Conservation (phyloP, 2,329 filamentous ascomycete genomes). For the Sporothrix schenckii region DNA sequence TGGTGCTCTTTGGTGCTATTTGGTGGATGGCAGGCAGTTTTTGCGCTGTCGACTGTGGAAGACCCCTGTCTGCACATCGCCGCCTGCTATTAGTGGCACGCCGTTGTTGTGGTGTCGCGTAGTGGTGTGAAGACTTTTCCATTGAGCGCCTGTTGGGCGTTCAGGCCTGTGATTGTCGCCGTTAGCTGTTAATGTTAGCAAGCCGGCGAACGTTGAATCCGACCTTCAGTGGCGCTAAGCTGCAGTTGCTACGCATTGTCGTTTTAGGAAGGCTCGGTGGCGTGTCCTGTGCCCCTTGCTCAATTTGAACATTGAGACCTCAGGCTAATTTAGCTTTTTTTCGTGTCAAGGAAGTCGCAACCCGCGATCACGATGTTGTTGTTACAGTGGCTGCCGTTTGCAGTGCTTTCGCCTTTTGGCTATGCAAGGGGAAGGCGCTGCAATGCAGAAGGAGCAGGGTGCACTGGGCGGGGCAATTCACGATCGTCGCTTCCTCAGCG, state of each 20-base stretch:
- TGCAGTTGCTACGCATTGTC: background rate
- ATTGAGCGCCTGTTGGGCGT: background rate
- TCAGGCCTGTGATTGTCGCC: background rate
- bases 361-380: background rate
- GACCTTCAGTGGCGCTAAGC: slow-evolving; percentile 4
- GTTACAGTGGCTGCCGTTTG: background rate
- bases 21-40: slow-evolving; percentile 1
- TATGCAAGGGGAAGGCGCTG: slow-evolving; percentile 22
- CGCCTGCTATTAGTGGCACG: slow-evolving; percentile 1
- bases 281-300: background rate
- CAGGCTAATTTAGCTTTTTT: slow-evolving; percentile 1
- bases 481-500: slow-evolving; percentile 21
- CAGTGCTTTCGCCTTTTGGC: background rate
- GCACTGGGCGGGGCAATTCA: background rate
- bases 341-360: background rate
- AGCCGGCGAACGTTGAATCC: background rate
- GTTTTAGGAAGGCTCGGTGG: slow-evolving; percentile 25
- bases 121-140: slow-evolving; percentile 21
- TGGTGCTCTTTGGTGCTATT: too few relatives aligned
- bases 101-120: slow-evolving; percentile 24
- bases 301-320: background rate
- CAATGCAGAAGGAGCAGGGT: slow-evolving; percentile 3
- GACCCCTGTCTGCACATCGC: slow-evolving; percentile 22
- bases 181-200: background rate
- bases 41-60: background rate